Conservation (phyloP, 345 rosid genomes). For the Rhodamnia argentea region DNA sequence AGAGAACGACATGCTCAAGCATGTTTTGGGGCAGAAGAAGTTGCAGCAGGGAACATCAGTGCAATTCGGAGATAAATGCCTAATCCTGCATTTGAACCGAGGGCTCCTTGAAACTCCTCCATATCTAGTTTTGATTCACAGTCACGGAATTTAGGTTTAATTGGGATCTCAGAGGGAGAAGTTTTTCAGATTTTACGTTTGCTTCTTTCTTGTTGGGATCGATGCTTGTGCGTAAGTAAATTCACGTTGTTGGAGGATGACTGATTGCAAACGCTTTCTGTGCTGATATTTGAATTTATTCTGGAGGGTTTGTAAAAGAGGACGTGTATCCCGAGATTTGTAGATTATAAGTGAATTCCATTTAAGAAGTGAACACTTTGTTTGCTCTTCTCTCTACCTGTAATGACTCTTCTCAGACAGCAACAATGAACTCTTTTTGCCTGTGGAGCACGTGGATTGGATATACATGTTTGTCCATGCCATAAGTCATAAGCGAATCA, state of each 20-base stretch:
- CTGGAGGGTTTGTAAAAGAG: not conserved
- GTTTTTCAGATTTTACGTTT: not conserved
- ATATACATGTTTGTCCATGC: not conserved
- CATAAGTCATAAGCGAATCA: not conserved
- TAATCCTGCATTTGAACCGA: conserved; percentile 10
- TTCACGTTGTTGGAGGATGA: not conserved
- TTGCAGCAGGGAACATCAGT: conserved; percentile 96
- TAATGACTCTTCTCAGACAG: not conserved
- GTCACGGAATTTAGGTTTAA: not conserved
- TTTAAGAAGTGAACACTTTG: not conserved
- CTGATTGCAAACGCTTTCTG: not conserved
- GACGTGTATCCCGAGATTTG: not conserved
- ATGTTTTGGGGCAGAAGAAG: conserved; percentile 99
- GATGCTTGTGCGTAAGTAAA: not conserved
- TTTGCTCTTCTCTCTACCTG: not conserved
- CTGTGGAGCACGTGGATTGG: not conserved
- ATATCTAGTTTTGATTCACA: not conserved
- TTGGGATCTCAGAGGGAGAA: not conserved
- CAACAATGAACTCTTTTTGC: not conserved
- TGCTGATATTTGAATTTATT: not conserved
- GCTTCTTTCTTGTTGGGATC: not conserved
- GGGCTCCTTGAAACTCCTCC: not conserved
- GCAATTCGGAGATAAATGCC: conserved; percentile 94
- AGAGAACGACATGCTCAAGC: conserved; percentile 79
- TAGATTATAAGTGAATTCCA: not conserved